Evolutionary conservation across 176 grass and related monocot species (phyloP).

Genomic region (Zizania latifolia): DNA sequence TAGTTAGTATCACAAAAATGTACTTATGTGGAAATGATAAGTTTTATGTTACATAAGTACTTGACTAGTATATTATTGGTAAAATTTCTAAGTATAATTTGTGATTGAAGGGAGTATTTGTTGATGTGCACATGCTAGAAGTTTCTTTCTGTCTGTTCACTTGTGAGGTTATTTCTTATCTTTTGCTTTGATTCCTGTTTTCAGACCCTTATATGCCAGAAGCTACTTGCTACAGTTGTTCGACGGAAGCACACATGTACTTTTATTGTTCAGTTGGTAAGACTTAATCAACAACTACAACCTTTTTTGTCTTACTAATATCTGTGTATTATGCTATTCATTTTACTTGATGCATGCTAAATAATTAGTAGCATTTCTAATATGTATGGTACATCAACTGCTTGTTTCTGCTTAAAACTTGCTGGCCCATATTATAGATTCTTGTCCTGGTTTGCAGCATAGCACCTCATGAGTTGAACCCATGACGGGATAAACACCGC

Average conservation of each 20-base stretch:
- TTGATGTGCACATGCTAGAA: constrained; percentile 10
- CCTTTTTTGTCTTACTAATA: background rate
- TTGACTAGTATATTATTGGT: background rate
- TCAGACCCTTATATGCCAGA: constrained; percentile 85
- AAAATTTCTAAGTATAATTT: too few relatives aligned
- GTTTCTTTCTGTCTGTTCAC: background rate
- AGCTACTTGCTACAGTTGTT: constrained; percentile 81
- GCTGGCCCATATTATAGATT: constrained; percentile 5
- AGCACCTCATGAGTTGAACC: too few relatives aligned
- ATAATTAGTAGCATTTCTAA: constrained; percentile 1
- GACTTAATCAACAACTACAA: constrained; percentile 25
- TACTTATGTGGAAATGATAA: background rate
- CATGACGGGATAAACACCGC: too few relatives aligned
- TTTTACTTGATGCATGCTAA: background rate
- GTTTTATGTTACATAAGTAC: background rate
- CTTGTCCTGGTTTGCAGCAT: background rate
- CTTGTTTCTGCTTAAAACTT: background rate
- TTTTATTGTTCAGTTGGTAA: constrained; percentile 88
- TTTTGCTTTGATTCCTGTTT: constrained; percentile 41
- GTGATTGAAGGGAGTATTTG: constrained; percentile 4
- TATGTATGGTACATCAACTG: background rate
- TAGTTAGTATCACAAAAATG: background rate
- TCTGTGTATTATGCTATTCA: background rate
- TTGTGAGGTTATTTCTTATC: constrained; percentile 17
- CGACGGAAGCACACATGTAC: constrained; percentile 64